Evolutionary conservation across 2,329 filamentous ascomycete species (phyloP).

Genomic region (Talaromyces atroroseus): DNA sequence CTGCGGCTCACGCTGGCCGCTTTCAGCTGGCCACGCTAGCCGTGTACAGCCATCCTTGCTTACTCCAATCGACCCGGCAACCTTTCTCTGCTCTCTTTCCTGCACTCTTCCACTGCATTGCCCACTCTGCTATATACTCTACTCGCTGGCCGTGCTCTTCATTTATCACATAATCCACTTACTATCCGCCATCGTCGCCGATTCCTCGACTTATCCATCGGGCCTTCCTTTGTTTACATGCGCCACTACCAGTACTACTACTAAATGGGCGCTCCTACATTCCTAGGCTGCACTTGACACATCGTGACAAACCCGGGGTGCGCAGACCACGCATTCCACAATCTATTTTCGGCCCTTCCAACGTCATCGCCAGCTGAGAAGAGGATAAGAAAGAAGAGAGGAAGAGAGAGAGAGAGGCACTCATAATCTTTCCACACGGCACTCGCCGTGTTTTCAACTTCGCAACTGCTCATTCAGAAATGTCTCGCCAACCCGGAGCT

Average conservation of each 20-base stretch:
- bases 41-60: not conserved
- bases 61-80: conserved; percentile 10
- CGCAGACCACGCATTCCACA: conserved; percentile 7
- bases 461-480: not conserved
- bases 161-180: not conserved
- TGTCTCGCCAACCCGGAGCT: conserved; percentile 7
- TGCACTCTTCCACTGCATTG: not conserved
- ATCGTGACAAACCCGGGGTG: conserved; percentile 2
- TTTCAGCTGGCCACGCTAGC: conserved; percentile 1
- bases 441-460: not conserved
- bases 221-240: not conserved
- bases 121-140: not conserved
- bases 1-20: not conserved
- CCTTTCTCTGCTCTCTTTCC: not conserved
- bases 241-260: not conserved
- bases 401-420: too few species aligned
- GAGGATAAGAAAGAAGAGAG: not conserved
- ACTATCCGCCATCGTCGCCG: not conserved
- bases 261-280: not conserved
- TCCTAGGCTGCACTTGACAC: not conserved
- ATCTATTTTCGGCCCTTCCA: not conserved
- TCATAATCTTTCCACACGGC: not conserved
- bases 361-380: not conserved
- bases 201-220: not conserved
- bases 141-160: not conserved